A percentile compares a stretch with the other conserved stretches of the same genome.
Evolutionary conservation across 208 protist species (phyloP).

Genomic region (Trypanosomatidae sp.): DNA sequence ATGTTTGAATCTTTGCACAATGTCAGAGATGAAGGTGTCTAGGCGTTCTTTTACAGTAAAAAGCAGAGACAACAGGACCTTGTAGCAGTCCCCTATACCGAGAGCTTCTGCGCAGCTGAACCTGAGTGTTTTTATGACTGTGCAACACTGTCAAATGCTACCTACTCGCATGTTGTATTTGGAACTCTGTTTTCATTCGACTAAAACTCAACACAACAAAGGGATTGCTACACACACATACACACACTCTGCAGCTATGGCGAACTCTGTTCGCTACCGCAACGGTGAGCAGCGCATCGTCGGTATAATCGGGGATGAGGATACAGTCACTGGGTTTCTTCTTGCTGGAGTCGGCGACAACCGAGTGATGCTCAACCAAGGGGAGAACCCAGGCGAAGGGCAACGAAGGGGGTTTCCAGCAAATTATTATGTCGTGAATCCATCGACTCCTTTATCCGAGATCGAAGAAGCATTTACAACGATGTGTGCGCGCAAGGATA

Average conservation of each 20-base stretch:
- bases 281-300: constrained; percentile 85
- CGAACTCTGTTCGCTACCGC: constrained; percentile 41
- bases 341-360: constrained; percentile 95
- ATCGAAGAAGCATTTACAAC: constrained; percentile 94
- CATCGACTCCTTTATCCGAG: constrained; percentile 84
- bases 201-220: neutral
- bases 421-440: constrained; percentile 94
- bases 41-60: neutral
- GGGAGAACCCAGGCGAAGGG: constrained; percentile 1
- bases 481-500: constrained; percentile 87
- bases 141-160: neutral
- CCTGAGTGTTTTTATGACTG: neutral
- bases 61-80: neutral
- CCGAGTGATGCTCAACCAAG: constrained; percentile 35
- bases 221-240: neutral
- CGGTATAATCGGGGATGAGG: constrained; percentile 94
- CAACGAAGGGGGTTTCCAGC: constrained; percentile 27
- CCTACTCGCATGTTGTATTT: neutral
- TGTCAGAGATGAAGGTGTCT: neutral
- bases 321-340: constrained; percentile 97
- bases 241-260: constrained; percentile 20
- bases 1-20: neutral
- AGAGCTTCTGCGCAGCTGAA: neutral
- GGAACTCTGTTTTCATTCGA: neutral
- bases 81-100: neutral